A percentile compares a stretch with the other conserved stretches of the same genome.
phyloP scores from a whole-genome alignment of 257 asterid species.

The Plantago major region DNA sequence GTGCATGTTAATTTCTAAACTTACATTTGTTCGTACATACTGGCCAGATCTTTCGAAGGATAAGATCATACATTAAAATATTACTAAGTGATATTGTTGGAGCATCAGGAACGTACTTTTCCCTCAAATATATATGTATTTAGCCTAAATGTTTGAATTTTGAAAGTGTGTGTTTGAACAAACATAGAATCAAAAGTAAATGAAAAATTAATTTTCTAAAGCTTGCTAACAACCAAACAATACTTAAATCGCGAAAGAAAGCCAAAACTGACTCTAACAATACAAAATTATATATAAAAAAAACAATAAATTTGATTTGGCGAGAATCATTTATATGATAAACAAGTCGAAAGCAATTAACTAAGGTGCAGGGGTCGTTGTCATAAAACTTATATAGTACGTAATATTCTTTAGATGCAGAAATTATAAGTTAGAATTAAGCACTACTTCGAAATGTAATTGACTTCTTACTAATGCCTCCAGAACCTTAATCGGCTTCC shows the following conservation, averaged over 20 bases:
- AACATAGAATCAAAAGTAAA: neutral
- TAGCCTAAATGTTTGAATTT: neutral
- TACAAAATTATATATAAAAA: neutral
- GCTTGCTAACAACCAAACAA: neutral
- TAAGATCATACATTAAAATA: neutral
- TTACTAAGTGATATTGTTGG: neutral
- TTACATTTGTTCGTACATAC: no score
- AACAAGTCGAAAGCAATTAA: neutral
- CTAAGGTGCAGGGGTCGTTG: no score
- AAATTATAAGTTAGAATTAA: no score
- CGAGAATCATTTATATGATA: slow-evolving; percentile 21
- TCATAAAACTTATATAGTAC: no score
- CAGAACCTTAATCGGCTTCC: no score
- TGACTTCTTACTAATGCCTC: no score
- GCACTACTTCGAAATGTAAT: no score
- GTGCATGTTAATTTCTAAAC: no score
- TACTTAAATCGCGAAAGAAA: slow-evolving; percentile 16
- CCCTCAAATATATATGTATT: neutral
- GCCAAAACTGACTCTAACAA: slow-evolving; percentile 44
- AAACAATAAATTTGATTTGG: slow-evolving; percentile 14
- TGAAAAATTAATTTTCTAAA: neutral
- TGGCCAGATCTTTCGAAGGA: neutral
- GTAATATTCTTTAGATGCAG: no score
- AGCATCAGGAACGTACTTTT: neutral
- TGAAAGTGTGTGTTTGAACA: neutral